Base-by-base conservation (phyloP, 805 yeast species). In the Myxozyma lipomycoides region DNA sequence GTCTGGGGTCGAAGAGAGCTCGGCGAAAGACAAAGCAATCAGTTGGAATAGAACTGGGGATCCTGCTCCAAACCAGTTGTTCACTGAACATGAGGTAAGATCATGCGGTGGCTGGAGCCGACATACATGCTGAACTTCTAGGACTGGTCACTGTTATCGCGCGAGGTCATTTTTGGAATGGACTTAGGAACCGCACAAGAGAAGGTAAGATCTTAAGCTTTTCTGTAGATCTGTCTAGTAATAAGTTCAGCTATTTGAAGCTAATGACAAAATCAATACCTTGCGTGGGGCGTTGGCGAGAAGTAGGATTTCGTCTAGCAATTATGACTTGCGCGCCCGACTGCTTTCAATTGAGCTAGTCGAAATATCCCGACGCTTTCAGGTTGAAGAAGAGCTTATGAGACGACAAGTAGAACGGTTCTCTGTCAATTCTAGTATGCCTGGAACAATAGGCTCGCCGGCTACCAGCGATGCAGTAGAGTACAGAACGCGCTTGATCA, bases 321-420 rank as follows among this genome's bases (percentile, higher is more conserved):
- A 12, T 7, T 12, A 28, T 28, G 32, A 28, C 12, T 28, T 28
- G 32, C 32, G 32, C 7, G 32, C 32, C 32, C 62, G 76, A 60
- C 65, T 79, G 26, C 58, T 74, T 39, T 68, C 70, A 4, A 67
- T 75, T 18, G 76, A 74, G 40, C 59, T 73, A 17, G 70, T 69
- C 39, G 78, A 75, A 51, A 68, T 70, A 9, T 71, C 70, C 38
- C 76, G 72, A 64, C 62, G 79, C 18, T 68, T 69, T 49, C 77
- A 75, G 56, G 81, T 76, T 17, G 81, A 76, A 56, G 68, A 67
- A 44, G 69, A 65, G 43, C 61, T 77, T n/a, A 67, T 68, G 39
- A 70, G 73, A 59, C 68, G 76, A 30, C 77, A 75, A 59, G 72
- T 75, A n/a, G 76, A 77, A 53, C 64, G 71, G 44, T 62, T 76